These are phyloP conservation scores for Carex pumila DNA, from an alignment of 176 grass and related monocot genomes.

Conservation along the genomic window DNA sequence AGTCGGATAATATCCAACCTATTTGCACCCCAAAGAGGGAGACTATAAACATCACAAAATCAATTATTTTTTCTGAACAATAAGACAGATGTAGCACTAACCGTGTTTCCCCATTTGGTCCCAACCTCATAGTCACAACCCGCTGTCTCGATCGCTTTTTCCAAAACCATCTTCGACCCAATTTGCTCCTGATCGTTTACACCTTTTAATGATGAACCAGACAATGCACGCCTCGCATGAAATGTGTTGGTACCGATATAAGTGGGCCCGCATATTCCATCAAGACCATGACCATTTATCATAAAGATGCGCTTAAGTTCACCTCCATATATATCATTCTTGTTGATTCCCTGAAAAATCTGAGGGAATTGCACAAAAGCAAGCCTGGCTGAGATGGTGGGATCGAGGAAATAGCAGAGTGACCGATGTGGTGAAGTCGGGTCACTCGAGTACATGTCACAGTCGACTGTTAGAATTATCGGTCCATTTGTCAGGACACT, in stretches of 20 bases:
- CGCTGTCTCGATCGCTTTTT: neutral
- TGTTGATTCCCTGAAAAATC: conserved; percentile 25
- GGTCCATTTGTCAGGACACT: conserved; percentile 24
- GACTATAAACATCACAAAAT: neutral
- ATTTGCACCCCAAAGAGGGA: too few species aligned
- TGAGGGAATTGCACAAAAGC: conserved; percentile 43
- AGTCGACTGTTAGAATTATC: conserved; percentile 32
- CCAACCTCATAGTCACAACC: conserved; percentile 19
- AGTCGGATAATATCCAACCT: too few species aligned
- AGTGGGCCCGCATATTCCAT: conserved; percentile 28
- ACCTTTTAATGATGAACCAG: neutral
- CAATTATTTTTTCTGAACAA: neutral
- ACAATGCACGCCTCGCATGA: conserved; percentile 8
- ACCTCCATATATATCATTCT: conserved; percentile 29
- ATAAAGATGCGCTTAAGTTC: neutral
- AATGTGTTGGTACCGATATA: conserved; percentile 33
- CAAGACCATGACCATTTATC: conserved; percentile 16
- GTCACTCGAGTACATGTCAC: conserved; percentile 33
- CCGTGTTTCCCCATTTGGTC: conserved; percentile 29
- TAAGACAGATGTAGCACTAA: neutral
- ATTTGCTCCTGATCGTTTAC: neutral
- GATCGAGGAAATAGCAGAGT: conserved; percentile 39
- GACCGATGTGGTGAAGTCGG: conserved; percentile 25
- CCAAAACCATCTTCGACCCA: neutral
- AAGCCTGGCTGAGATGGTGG: neutral